Percentiles rank a stretch among this genome's conserved stretches.
Evolutionary conservation across 352 stramenopile species (phyloP).

Genomic region (Aphanomyces euteiches): DNA sequence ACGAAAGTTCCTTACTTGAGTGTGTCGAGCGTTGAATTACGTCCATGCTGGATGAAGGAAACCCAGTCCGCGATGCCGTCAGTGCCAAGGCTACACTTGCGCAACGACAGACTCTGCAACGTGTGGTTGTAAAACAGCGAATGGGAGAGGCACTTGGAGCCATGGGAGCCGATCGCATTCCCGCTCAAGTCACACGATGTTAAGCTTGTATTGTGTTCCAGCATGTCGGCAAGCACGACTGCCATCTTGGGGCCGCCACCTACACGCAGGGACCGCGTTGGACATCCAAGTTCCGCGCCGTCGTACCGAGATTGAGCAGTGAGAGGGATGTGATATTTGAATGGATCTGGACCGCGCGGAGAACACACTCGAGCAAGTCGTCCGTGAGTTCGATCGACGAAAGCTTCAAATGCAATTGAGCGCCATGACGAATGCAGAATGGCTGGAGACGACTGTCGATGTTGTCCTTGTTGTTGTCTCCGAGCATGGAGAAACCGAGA

Average conservation of each 20-base stretch:
- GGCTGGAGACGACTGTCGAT: background rate
- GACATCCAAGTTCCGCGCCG: background rate
- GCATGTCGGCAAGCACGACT: slow-evolving; percentile 19
- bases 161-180: slow-evolving; percentile 25
- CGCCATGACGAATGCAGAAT: background rate
- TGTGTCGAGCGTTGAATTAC: slow-evolving; percentile 12
- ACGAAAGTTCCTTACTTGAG: slow-evolving; percentile 8
- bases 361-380: slow-evolving; percentile 4
- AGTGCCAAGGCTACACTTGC: slow-evolving; percentile 4
- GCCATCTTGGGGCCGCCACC: slow-evolving; percentile 26
- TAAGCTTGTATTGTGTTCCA: slow-evolving; percentile 4
- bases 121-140: slow-evolving; percentile 3
- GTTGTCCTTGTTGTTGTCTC: background rate
- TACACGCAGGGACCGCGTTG: background rate
- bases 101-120: slow-evolving; percentile 13
- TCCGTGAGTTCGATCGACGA: background rate
- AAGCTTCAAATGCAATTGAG: slow-evolving; percentile 15
- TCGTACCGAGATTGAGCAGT: slow-evolving; percentile 12
- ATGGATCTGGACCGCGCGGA: background rate
- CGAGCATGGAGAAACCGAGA: too few species aligned
- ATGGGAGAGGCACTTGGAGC: slow-evolving; percentile 23
- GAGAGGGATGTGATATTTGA: slow-evolving; percentile 10
- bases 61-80: slow-evolving; percentile 20
- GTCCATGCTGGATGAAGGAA: slow-evolving; percentile 8
- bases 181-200: slow-evolving; percentile 25